Percentiles rank a stretch among this genome's conserved stretches.
Evolutionary conservation across 116 monocot species (phyloP).

Genomic region (Iris pallida): DNA sequence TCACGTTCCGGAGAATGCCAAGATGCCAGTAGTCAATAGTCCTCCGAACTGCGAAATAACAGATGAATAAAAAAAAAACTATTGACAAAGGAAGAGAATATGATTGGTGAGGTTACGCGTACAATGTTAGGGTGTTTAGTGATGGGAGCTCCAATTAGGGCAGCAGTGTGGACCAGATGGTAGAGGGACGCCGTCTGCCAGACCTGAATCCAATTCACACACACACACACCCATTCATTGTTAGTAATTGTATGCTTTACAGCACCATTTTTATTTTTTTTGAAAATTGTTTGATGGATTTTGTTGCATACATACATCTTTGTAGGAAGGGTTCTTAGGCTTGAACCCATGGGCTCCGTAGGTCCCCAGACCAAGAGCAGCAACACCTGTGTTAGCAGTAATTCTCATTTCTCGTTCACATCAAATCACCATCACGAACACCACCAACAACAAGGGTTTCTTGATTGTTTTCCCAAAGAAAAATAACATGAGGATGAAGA

Average conservation of each 20-base stretch:
- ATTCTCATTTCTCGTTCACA: constrained; percentile 8
- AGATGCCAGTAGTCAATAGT: constrained; percentile 69
- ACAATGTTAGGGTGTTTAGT: constrained; percentile 76
- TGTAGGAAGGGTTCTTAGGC: constrained; percentile 69
- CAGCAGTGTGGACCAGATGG: constrained; percentile 86
- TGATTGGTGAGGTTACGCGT: background rate
- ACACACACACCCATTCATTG: too few relatives aligned
- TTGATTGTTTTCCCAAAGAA: too few relatives aligned
- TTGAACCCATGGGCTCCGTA: constrained; percentile 80
- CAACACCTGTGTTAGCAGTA: constrained; percentile 43
- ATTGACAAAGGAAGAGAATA: background rate
- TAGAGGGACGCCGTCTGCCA: constrained; percentile 90
- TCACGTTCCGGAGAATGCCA: constrained; percentile 80
- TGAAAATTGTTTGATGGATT: too few relatives aligned
- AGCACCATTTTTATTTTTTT: too few relatives aligned
- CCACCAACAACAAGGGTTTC: too few relatives aligned
- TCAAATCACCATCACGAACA: background rate
- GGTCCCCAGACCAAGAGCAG: constrained; percentile 80
- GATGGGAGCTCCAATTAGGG: constrained; percentile 74
- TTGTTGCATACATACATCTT: constrained; percentile 39
- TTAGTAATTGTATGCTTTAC: too few relatives aligned
- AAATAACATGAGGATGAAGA: background rate
- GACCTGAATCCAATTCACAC: constrained; percentile 32
- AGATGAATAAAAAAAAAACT: background rate
- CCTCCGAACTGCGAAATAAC: constrained; percentile 56